Evolutionary conservation across 192 early-diverging fungal species (phyloP).

Genomic region (Backusella morwellensis): DNA sequence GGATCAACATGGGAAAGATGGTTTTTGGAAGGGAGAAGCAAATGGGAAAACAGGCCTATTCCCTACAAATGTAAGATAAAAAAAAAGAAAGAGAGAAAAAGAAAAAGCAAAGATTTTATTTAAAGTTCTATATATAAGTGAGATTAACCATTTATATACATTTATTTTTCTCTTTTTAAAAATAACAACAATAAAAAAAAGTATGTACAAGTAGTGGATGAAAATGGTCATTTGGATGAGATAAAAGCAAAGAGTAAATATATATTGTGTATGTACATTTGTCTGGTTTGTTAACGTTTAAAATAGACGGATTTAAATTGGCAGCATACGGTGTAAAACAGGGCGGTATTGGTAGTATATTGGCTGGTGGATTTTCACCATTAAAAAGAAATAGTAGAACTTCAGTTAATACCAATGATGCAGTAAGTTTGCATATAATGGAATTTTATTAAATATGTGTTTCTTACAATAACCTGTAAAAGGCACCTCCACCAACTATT

Average conservation of each 20-base stretch:
- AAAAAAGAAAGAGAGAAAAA: neutral
- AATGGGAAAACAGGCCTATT: constrained; percentile 66
- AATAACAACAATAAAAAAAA: neutral
- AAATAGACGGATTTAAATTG: constrained; percentile 50
- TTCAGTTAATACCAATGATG: constrained; percentile 9
- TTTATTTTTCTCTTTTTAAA: neutral
- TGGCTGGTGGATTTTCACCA: constrained; percentile 66
- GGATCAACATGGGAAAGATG: constrained; percentile 52
- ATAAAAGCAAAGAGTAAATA: constrained; percentile 12
- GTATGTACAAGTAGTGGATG: constrained; percentile 11
- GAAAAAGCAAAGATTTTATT: neutral
- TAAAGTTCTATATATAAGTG: neutral
- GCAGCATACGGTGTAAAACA: constrained; percentile 76
- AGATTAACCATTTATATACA: neutral
- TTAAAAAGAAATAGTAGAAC: constrained; percentile 46
- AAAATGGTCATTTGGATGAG: constrained; percentile 7
- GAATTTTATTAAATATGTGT: neutral
- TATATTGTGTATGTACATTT: neutral
- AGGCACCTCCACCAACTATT: neutral
- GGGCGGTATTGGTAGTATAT: constrained; percentile 71
- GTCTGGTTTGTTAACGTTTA: neutral
- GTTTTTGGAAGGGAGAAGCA: constrained; percentile 69
- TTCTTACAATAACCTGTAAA: neutral
- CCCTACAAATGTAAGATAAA: constrained; percentile 53
- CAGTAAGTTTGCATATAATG: neutral